Evolutionary conservation across 345 rosid species (phyloP).

Genomic region (Rhodomyrtus tomentosa): DNA sequence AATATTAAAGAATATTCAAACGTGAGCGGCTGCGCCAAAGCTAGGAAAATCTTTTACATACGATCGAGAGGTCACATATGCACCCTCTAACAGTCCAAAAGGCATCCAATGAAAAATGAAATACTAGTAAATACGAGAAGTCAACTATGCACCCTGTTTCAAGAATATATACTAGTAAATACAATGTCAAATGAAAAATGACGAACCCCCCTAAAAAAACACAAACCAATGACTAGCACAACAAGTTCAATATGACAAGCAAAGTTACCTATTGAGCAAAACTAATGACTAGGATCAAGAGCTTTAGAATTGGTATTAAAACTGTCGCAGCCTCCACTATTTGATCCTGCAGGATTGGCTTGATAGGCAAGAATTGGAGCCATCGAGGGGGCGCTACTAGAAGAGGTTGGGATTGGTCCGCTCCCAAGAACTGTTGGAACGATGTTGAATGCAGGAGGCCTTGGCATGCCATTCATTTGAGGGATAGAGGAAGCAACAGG

Average conservation of each 20-base stretch:
- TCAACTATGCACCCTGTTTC: neutral
- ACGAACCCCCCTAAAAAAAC: too few relatives aligned
- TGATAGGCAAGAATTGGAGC: constrained; percentile 39
- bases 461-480: constrained; percentile 56
- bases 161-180: neutral
- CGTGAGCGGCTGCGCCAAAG: too few relatives aligned
- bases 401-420: constrained; percentile 30
- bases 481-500: constrained; percentile 79
- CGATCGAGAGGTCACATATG: too few relatives aligned
- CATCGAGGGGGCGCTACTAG: constrained; percentile 31
- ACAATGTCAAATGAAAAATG: neutral
- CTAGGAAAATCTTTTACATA: too few relatives aligned
- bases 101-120: neutral
- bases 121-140: too few relatives aligned
- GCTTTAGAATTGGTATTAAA: constrained; percentile 36
- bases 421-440: constrained; percentile 53
- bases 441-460: constrained; percentile 40
- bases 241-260: neutral
- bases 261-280: neutral
- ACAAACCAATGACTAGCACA: neutral
- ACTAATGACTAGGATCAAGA: constrained; percentile 41
- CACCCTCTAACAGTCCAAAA: neutral
- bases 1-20: too few relatives aligned
- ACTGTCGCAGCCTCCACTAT: constrained; percentile 49
- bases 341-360: constrained; percentile 33